Evolutionary conservation across 1,284 basidiomycete genomes (phyloP).

Genomic region (Quambalaria eucalypti): DNA sequence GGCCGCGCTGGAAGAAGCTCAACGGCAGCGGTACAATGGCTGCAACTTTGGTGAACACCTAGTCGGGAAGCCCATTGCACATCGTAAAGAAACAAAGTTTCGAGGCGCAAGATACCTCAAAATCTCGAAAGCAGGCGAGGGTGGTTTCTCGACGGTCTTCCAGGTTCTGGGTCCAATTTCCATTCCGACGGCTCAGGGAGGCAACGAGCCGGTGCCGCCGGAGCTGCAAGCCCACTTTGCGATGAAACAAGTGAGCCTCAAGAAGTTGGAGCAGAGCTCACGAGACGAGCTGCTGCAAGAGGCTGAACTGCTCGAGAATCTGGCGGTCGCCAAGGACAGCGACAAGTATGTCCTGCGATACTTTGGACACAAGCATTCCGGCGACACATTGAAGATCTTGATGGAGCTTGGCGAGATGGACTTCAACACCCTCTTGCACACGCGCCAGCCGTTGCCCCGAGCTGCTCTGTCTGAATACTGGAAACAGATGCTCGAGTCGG

Average conservation of each 20-base stretch:
- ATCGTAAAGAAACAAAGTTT: slow-evolving; percentile 12
- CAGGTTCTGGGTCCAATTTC: slow-evolving; percentile 33
- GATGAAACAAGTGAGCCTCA: slow-evolving; percentile 43
- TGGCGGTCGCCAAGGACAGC: slow-evolving; percentile 29
- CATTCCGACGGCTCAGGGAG: slow-evolving; percentile 15
- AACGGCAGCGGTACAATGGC: not conserved
- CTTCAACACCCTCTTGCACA: slow-evolving; percentile 30
- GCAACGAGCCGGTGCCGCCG: slow-evolving; percentile 25
- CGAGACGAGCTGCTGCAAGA: slow-evolving; percentile 42
- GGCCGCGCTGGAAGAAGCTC: not conserved
- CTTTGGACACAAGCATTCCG: slow-evolving; percentile 39
- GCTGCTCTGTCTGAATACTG: slow-evolving; percentile 34
- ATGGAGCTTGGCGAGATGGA: slow-evolving; percentile 44
- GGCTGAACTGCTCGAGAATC: slow-evolving; percentile 34
- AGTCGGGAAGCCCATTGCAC: not conserved
- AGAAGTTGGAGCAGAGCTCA: slow-evolving; percentile 38
- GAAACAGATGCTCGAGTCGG: slow-evolving; percentile 45
- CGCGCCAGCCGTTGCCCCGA: slow-evolving; percentile 23
- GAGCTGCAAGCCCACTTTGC: slow-evolving; percentile 41
- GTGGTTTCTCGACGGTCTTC: slow-evolving; percentile 45
- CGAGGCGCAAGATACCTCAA: slow-evolving; percentile 37
- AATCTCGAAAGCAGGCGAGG: slow-evolving; percentile 32
- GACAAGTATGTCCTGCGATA: slow-evolving; percentile 41
- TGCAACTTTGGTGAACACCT: not conserved
- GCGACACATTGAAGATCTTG: slow-evolving; percentile 39